Conservation (phyloP, 1,284 basidiomycete genomes). For the Sanguinoderma infundibulare region DNA sequence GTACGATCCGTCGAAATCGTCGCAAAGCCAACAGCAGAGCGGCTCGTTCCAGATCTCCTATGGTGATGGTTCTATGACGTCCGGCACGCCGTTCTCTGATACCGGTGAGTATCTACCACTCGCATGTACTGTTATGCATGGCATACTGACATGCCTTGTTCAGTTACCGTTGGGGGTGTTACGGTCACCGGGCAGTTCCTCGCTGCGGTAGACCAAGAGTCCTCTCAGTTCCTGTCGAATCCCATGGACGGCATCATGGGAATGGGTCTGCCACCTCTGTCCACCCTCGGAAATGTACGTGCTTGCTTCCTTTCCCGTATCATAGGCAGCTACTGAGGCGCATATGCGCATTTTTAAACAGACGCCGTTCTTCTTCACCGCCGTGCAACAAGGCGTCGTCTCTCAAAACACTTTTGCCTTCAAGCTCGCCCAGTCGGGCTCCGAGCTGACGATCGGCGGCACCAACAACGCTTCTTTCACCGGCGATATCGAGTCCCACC, state of each 20-base stretch:
- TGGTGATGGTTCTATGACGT: constrained; percentile 57
- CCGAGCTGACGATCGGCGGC: constrained; percentile 65
- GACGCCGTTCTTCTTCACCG: constrained; percentile 51
- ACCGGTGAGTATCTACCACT: constrained; percentile 33
- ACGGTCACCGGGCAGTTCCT: constrained; percentile 30
- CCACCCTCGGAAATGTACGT: constrained; percentile 18
- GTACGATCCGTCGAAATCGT: constrained; percentile 41
- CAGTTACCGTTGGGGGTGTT: constrained; percentile 19
- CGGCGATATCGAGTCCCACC: constrained; percentile 36
- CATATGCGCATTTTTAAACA: constrained; percentile 1
- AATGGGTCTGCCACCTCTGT: constrained; percentile 29
- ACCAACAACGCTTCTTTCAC: constrained; percentile 44
- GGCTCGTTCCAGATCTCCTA: constrained; percentile 51
- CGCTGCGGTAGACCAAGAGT: constrained; percentile 22
- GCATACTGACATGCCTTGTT: not conserved
- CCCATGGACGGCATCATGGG: constrained; percentile 32
- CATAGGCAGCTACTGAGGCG: constrained; percentile 26
- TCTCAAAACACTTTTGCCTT: constrained; percentile 55
- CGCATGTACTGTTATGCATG: not conserved
- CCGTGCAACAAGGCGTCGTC: constrained; percentile 42
- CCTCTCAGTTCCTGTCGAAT: constrained; percentile 16
- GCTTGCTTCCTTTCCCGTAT: constrained; percentile 42
- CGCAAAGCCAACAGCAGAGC: constrained; percentile 37
- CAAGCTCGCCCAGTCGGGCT: constrained; percentile 48
- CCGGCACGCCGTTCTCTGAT: constrained; percentile 57